Percentiles rank a stretch among this genome's conserved stretches.
Evolutionary conservation across 805 yeast genomes (phyloP).

Genomic region (Pichia eremophila): DNA sequence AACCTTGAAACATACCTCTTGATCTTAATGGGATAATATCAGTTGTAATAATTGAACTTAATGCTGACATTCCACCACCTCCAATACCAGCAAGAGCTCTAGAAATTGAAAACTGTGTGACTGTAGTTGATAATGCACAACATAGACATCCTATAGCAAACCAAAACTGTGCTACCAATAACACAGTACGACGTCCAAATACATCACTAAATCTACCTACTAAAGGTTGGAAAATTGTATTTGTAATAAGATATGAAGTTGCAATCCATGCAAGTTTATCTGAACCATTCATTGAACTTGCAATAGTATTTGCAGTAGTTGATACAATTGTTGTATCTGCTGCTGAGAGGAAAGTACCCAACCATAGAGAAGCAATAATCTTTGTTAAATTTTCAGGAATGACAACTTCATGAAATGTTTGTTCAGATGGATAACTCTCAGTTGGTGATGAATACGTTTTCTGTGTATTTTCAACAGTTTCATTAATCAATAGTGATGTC

Average conservation of each 20-base stretch:
- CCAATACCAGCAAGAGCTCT: slow-evolving; percentile 54
- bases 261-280: slow-evolving; percentile 60
- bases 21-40: slow-evolving; percentile 46
- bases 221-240: slow-evolving; percentile 65
- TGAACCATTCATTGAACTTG: slow-evolving; percentile 47
- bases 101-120: slow-evolving; percentile 37
- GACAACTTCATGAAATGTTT: slow-evolving; percentile 12
- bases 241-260: slow-evolving; percentile 57
- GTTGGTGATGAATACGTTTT: slow-evolving; percentile 5
- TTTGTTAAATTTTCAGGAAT: slow-evolving; percentile 15
- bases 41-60: slow-evolving; percentile 43
- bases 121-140: slow-evolving; percentile 33
- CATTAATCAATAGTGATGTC: slow-evolving; percentile 4
- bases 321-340: slow-evolving; percentile 55
- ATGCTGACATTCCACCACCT: slow-evolving; percentile 44
- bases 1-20: slow-evolving; percentile 47
- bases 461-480: not conserved
- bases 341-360: slow-evolving; percentile 42
- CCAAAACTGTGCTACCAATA: slow-evolving; percentile 34
- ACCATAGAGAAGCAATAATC: slow-evolving; percentile 30
- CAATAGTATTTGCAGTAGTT: slow-evolving; percentile 48
- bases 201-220: slow-evolving; percentile 66
- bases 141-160: slow-evolving; percentile 37
- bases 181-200: slow-evolving; percentile 40
- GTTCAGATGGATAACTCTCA: slow-evolving; percentile 6